phyloP scores from a whole-genome alignment of 2,329 filamentous ascomycete species.

The Pyrenophora teres region DNA sequence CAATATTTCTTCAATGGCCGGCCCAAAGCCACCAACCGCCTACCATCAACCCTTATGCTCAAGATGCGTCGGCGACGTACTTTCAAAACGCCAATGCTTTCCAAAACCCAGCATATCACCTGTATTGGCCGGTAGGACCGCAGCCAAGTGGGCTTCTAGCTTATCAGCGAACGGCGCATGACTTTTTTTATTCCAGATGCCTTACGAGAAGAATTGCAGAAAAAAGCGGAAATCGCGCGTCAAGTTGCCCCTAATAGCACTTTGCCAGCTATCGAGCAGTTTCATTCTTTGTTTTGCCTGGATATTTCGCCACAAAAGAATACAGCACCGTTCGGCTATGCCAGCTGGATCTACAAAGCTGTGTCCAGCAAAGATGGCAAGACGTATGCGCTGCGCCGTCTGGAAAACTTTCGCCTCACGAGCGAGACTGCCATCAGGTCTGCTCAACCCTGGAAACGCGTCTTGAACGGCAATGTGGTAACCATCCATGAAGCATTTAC shows the following conservation, averaged over 20 bases:
- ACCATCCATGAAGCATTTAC: slow-evolving; percentile 92
- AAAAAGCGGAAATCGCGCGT: slow-evolving; percentile 81
- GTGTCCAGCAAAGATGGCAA: slow-evolving; percentile 85
- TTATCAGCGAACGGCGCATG: slow-evolving; percentile 85
- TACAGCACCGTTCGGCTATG: slow-evolving; percentile 79
- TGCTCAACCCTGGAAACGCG: slow-evolving; percentile 86
- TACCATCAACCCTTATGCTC: slow-evolving; percentile 70
- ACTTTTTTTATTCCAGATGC: slow-evolving; percentile 89
- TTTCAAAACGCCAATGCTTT: slow-evolving; percentile 65
- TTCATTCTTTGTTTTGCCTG: slow-evolving; percentile 88
- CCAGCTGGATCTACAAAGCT: slow-evolving; percentile 95
- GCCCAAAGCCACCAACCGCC: slow-evolving; percentile 44
- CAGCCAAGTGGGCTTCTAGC: slow-evolving; percentile 78
- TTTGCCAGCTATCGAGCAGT: slow-evolving; percentile 79
- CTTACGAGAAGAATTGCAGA: slow-evolving; percentile 84
- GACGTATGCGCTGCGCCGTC: slow-evolving; percentile 81
- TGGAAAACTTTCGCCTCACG: slow-evolving; percentile 87
- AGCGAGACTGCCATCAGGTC: slow-evolving; percentile 87
- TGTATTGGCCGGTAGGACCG: slow-evolving; percentile 87
- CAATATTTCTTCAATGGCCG: slow-evolving; percentile 41
- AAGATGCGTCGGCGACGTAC: slow-evolving; percentile 70
- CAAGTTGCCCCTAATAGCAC: slow-evolving; percentile 83
- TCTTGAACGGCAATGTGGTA: slow-evolving; percentile 81
- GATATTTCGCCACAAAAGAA: slow-evolving; percentile 82
- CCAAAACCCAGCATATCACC: slow-evolving; percentile 70